phyloP scores from a whole-genome alignment of 306 rosid genomes.

The Oemleria cerasiformis region DNA sequence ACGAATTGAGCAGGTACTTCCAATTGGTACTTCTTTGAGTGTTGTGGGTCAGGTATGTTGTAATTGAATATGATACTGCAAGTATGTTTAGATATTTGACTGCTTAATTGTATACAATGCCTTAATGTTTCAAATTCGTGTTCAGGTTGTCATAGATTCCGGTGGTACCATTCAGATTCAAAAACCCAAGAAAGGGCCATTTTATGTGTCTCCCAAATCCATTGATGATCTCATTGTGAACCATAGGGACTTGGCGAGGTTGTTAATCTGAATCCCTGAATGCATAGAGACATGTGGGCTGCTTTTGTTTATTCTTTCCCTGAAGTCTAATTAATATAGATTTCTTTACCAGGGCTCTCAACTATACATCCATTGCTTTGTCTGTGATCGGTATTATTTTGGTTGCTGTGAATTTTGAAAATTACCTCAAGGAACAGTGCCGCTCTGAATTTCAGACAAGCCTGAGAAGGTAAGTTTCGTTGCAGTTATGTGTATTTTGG shows the following conservation, averaged over 20 bases:
- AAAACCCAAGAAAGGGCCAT: slow-evolving; percentile 52
- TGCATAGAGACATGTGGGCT: slow-evolving; percentile 1
- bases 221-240: slow-evolving; percentile 77
- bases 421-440: slow-evolving; percentile 51
- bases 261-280: slow-evolving; percentile 18
- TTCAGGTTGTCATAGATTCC: slow-evolving; percentile 79
- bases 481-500: slow-evolving; percentile 7
- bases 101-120: neutral
- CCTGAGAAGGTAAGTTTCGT: slow-evolving; percentile 27
- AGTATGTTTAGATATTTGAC: neutral
- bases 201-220: slow-evolving; percentile 55
- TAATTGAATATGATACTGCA: neutral
- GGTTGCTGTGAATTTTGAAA: slow-evolving; percentile 58
- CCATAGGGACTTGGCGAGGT: slow-evolving; percentile 91
- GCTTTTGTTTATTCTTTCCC: neutral
- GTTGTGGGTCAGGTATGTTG: slow-evolving; percentile 90
- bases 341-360: slow-evolving; percentile 62
- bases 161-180: slow-evolving; percentile 71
- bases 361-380: slow-evolving; percentile 75
- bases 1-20: slow-evolving; percentile 83
- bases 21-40: slow-evolving; percentile 86
- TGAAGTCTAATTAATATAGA: slow-evolving; percentile 20
- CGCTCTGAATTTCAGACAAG: slow-evolving; percentile 56
- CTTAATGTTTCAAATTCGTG: slow-evolving; percentile 20
- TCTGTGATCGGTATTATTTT: slow-evolving; percentile 62